Percentiles rank a stretch among this genome's conserved stretches.
These are phyloP conservation scores for Lasiosphaeriaceae sp. DNA, from an alignment of 495 filamentous ascomycete species.

Conservation along the genomic window DNA sequence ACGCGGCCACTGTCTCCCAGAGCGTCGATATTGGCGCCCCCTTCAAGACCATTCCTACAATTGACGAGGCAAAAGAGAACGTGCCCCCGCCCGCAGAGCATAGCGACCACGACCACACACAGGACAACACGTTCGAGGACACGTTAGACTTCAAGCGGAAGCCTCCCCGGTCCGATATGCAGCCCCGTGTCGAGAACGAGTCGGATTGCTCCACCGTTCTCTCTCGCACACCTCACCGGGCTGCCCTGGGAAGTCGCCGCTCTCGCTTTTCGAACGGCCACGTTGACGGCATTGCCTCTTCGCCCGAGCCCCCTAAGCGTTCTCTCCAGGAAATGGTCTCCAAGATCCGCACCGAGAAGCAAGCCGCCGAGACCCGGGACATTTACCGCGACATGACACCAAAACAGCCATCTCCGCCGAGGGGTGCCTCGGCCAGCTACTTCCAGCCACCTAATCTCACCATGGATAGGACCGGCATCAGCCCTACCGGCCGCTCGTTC, in stretches of 20 bases:
- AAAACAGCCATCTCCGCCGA: constrained; percentile 12
- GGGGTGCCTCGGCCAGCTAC: background rate
- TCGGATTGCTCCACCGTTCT: constrained; percentile 40
- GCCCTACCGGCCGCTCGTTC: constrained; percentile 42
- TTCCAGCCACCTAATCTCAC: constrained; percentile 3
- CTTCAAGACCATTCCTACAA: constrained; percentile 13
- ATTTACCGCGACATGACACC: constrained; percentile 18
- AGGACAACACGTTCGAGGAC: constrained; percentile 25
- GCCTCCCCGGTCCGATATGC: constrained; percentile 37
- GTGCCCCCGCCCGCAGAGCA: constrained; percentile 29
- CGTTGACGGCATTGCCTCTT: constrained; percentile 2
- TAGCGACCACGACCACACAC: constrained; percentile 16
- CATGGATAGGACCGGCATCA: constrained; percentile 22
- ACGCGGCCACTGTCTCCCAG: constrained; percentile 16
- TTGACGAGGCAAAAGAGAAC: constrained; percentile 34
- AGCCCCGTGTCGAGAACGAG: constrained; percentile 42
- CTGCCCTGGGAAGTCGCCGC: constrained; percentile 16
- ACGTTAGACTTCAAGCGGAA: constrained; percentile 23
- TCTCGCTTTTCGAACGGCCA: constrained; percentile 21
- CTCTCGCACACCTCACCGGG: constrained; percentile 21
- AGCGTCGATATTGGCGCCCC: constrained; percentile 17
- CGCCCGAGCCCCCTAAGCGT: constrained; percentile 21
- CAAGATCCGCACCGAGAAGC: constrained; percentile 28
- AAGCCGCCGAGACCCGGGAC: constrained; percentile 7
- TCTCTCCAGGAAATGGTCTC: constrained; percentile 31